Conservation (phyloP, 108 stramenopile species). For the Epithemia pelagica region DNA sequence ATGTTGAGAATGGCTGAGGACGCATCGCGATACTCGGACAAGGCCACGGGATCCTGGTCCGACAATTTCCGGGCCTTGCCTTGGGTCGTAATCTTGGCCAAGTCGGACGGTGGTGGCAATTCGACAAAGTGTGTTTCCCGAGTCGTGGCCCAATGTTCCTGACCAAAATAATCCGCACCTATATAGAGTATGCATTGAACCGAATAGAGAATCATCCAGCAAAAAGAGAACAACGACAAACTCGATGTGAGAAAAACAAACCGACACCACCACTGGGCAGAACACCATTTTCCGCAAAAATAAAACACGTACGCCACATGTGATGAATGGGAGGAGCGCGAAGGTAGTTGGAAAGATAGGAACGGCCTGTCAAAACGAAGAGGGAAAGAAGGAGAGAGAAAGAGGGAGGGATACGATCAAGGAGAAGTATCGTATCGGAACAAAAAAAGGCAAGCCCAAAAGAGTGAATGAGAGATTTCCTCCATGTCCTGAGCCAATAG, state of each 20-base stretch:
- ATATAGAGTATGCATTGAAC: too few relatives aligned
- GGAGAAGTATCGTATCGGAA: too few relatives aligned
- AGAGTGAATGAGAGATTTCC: too few relatives aligned
- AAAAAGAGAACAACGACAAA: too few relatives aligned
- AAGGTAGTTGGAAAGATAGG: constrained; percentile 38
- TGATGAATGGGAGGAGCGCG: constrained; percentile 45
- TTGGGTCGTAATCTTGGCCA: constrained; percentile 20
- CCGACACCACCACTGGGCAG: too few relatives aligned
- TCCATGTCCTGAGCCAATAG: constrained; percentile 13
- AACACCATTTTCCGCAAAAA: too few relatives aligned
- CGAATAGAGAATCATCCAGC: too few relatives aligned
- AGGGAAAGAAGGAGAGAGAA: too few relatives aligned
- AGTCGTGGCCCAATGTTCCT: constrained; percentile 75
- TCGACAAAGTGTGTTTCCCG: constrained; percentile 63
- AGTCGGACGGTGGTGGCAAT: constrained; percentile 30
- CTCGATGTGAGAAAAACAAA: too few relatives aligned
- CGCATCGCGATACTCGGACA: constrained; percentile 57
- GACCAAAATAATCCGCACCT: constrained; percentile 69
- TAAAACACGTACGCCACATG: constrained; percentile 38
- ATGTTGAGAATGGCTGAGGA: constrained; percentile 49
- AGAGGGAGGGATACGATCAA: constrained; percentile 5
- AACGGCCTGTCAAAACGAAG: constrained; percentile 38
- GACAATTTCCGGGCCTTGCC: constrained; percentile 29
- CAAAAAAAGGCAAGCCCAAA: too few relatives aligned
- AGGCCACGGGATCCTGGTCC: constrained; percentile 35